These are phyloP conservation scores for Aquilaria yunnanensis DNA, from an alignment of 345 rosid genomes.

Conservation along the genomic window DNA sequence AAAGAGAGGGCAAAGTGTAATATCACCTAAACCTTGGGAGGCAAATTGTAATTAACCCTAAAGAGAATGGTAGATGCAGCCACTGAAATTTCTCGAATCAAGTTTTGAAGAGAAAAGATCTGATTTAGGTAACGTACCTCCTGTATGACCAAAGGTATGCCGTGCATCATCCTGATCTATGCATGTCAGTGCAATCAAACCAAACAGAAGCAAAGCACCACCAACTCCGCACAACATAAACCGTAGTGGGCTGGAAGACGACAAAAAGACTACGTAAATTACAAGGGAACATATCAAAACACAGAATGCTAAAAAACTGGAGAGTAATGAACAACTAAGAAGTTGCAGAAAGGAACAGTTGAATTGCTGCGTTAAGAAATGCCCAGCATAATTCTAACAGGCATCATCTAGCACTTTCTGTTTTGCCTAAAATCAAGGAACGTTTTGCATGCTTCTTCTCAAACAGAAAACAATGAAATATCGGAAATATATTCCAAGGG, in stretches of 20 bases:
- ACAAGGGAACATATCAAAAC: neutral
- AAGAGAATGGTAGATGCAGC: no score
- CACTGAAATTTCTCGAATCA: no score
- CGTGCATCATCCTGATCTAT: conserved; percentile 81
- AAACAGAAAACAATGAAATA: no score
- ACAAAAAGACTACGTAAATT: no score
- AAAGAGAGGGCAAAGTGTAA: no score
- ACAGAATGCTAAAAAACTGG: neutral
- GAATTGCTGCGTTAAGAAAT: neutral
- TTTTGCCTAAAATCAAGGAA: no score
- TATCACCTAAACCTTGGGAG: no score
- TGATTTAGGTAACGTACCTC: conserved; percentile 39
- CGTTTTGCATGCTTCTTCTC: no score
- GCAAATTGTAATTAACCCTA: no score
- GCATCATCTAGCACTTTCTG: no score
- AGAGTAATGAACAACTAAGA: neutral
- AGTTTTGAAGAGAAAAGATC: no score
- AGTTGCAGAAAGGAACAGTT: neutral
- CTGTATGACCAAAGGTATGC: conserved; percentile 78
- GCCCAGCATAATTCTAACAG: neutral
- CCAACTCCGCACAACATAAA: conserved; percentile 61
- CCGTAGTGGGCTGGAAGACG: conserved; percentile 37
- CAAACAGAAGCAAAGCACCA: conserved; percentile 54
- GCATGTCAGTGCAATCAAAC: conserved; percentile 55
- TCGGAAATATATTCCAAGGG: no score